Evolutionary conservation across 2,329 filamentous ascomycete species (phyloP), one percentile per base, ranked within the genome.

Genomic region (Botrytis aclada): DNA sequence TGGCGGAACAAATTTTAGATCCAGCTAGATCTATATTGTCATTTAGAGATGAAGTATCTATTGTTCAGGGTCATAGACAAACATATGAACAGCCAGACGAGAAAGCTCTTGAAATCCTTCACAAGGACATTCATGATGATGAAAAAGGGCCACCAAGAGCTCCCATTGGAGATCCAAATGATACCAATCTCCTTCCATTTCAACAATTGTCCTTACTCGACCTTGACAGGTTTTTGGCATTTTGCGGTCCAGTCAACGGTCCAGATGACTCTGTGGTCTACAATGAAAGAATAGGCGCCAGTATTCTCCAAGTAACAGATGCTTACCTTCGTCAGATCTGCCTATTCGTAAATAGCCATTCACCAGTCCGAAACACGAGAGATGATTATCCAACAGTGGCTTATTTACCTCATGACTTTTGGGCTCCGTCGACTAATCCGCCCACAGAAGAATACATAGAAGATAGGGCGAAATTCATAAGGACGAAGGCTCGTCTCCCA

Each of bases 161-260:
- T 32, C 61, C 39, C 5, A 5, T 16, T 7, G 39, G n/a, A 20
- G 47, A 67, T 56, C 25, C 6, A 32, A n/a, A 9, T 25, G 65
- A 67, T 8, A 67, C 65, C n/a, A 67, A 67, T 25, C 47, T 67
- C 10, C 65, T 67, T 51, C 18, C 65, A 32, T 67, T 56, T 37
- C 51, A 22, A 29, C 34, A 37, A 14, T n/a, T 67, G 10, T 41
- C 47, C 4, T 22, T n/a, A 34, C 16, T 14, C 4, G 47, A 67
- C 14, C n/a, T 67, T 25, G 16, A 29, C 16, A 2, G 16, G 1
- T 67, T 67, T 22, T 16, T 29, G 20, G 6, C 4, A 0, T 67
- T n/a, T 18, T 67, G 65, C n/a, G 47, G 47, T 4, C 65, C 47
- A 2, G 18, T 32, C 10, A 14, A 6, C 0, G 45, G 25, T 10